phyloP scores from a whole-genome alignment of 2,329 filamentous ascomycete species.

The Clonostachys sp. region DNA sequence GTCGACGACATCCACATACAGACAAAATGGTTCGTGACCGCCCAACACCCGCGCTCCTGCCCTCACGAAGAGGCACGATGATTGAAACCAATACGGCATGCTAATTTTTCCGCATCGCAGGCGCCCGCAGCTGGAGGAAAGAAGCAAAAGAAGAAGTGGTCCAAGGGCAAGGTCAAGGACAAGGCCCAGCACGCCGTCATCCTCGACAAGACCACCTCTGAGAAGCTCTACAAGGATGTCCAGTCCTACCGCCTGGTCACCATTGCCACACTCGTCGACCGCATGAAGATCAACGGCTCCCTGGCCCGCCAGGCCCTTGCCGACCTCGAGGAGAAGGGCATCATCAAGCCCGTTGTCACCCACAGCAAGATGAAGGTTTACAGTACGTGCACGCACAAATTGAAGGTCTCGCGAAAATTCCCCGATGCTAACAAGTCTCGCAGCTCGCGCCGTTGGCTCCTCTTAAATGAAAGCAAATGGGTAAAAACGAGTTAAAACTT shows the following conservation, averaged over 20 bases:
- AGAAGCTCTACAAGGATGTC: constrained; percentile 99
- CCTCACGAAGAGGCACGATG: constrained; percentile 4
- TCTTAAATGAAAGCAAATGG: constrained; percentile 28
- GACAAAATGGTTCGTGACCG: constrained; percentile 34
- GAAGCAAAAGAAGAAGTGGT: constrained; percentile 51
- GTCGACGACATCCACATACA: constrained; percentile 33
- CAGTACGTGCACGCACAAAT: constrained; percentile 49
- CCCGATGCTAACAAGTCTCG: constrained; percentile 16
- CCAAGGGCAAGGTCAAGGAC: constrained; percentile 85
- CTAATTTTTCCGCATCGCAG: constrained; percentile 13
- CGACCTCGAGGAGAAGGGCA: constrained; percentile 95
- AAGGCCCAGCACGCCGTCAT: constrained; percentile 99
- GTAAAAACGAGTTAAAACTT: constrained; percentile 13
- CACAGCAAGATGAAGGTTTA: constrained; percentile 99
- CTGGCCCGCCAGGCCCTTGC: constrained; percentile 83
- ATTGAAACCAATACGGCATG: background rate
- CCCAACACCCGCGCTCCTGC: constrained; percentile 1
- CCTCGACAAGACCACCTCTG: constrained; percentile 94
- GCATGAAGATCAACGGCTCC: constrained; percentile 99
- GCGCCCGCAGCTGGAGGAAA: constrained; percentile 41
- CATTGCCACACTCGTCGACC: constrained; percentile 96
- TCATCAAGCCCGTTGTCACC: constrained; percentile 95
- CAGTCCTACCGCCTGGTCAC: constrained; percentile 99
- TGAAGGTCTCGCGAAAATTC: background rate
- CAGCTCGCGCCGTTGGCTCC: constrained; percentile 58